phyloP scores from a whole-genome alignment of 2,329 filamentous ascomycete species.

The Fusarium hostae region DNA sequence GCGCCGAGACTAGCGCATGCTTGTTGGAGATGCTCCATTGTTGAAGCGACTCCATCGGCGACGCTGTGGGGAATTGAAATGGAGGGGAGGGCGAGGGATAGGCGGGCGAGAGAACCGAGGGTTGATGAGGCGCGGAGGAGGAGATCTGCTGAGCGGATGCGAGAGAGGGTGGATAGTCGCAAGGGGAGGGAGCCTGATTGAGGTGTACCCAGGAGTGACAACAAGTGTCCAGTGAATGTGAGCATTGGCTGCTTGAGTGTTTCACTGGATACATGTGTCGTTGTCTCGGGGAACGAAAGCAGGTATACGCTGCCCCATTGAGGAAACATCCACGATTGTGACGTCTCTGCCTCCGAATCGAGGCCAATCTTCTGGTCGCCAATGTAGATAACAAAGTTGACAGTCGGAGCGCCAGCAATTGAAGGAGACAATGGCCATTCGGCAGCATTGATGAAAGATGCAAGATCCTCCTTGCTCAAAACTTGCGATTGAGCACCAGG shows the following conservation, averaged over 20 bases:
- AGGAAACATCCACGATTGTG: conserved; percentile 86
- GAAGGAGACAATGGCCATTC: conserved; percentile 97
- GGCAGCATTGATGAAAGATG: conserved; percentile 95
- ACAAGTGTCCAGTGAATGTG: conserved; percentile 89
- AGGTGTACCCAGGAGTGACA: conserved; percentile 87
- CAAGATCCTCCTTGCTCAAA: conserved; percentile 85
- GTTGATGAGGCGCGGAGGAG: conserved; percentile 92
- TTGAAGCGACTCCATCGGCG: conserved; percentile 83
- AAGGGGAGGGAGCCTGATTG: conserved; percentile 85
- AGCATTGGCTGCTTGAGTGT: conserved; percentile 83
- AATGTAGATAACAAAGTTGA: conserved; percentile 95
- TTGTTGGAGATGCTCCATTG: conserved; percentile 79
- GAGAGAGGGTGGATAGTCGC: conserved; percentile 82
- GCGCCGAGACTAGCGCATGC: conserved; percentile 78
- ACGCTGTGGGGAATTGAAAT: conserved; percentile 93
- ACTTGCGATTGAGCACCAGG: conserved; percentile 71
- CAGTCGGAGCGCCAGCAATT: conserved; percentile 90
- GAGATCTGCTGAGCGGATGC: conserved; percentile 86
- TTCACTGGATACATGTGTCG: conserved; percentile 67
- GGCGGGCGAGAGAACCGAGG: conserved; percentile 88
- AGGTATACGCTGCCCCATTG: conserved; percentile 87
- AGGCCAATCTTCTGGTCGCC: conserved; percentile 77
- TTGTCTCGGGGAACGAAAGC: conserved; percentile 60
- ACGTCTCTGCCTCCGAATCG: conserved; percentile 58
- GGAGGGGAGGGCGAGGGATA: conserved; percentile 84